A percentile compares a stretch with the other conserved stretches of the same genome.
phyloP scores from a whole-genome alignment of 2,329 filamentous ascomycete species.

The Fusarium verrucosum region DNA sequence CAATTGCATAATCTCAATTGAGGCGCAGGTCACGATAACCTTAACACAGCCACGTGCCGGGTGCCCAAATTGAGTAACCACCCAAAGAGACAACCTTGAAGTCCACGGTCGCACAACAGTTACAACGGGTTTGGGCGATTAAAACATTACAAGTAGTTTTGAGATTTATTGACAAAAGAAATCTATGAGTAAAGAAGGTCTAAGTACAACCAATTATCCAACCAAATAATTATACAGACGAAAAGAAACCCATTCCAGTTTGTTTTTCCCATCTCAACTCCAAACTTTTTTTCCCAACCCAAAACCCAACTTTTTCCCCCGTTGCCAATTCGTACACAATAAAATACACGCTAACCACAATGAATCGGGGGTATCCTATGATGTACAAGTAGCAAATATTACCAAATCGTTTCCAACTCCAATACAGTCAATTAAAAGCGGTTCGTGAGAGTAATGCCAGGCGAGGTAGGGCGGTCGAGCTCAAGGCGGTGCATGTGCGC shows the following conservation, averaged over 20 bases:
- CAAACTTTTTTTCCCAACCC: not conserved
- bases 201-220: not conserved
- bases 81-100: fast-evolving
- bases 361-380: constrained; percentile 28
- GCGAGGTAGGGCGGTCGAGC: constrained; percentile 43
- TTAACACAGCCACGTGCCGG: not conserved
- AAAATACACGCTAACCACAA: constrained; percentile 31
- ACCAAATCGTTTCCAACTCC: constrained; percentile 17
- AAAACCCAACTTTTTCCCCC: not conserved
- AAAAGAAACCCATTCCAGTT: constrained; percentile 3
- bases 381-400: constrained; percentile 28
- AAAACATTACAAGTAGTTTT: not conserved
- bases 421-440: constrained; percentile 29
- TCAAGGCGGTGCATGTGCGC: constrained; percentile 42
- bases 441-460: constrained; percentile 44
- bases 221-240: constrained; percentile 3
- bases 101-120: not conserved
- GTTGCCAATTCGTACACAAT: constrained; percentile 15
- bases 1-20: too few species aligned
- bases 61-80: not conserved
- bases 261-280: constrained; percentile 1
- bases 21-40: not conserved
- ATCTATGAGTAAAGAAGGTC: constrained; percentile 16
- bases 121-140: fast-evolving
- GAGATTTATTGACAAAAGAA: constrained; percentile 11